These are phyloP conservation scores for Capsicum chinense DNA, from an alignment of 257 asterid species.

Conservation along the genomic window DNA sequence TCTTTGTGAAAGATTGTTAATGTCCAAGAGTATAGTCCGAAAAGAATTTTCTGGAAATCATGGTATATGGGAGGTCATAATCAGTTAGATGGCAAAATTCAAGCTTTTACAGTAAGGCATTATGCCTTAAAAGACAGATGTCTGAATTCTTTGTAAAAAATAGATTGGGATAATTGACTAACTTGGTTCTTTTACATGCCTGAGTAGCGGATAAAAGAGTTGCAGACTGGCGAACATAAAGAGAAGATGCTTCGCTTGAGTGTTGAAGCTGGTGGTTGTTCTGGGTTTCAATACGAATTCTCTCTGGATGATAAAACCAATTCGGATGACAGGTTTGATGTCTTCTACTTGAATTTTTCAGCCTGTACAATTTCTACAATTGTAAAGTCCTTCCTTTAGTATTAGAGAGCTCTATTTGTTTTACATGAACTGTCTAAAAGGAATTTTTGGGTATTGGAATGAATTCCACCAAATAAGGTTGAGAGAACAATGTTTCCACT, in stretches of 20 bases:
- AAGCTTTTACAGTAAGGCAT: too few species aligned
- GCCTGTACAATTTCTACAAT: not conserved
- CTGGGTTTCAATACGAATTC: conserved; percentile 93
- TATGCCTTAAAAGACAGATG: too few species aligned
- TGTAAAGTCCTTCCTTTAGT: not conserved
- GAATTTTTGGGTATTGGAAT: too few species aligned
- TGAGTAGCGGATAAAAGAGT: conserved; percentile 76
- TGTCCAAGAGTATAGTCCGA: not conserved
- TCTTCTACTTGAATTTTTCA: conserved; percentile 24
- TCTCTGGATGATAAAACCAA: conserved; percentile 73
- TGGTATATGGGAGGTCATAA: not conserved
- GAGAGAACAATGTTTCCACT: too few species aligned
- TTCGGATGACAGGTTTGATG: conserved; percentile 73
- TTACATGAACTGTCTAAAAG: too few species aligned
- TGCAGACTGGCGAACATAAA: conserved; percentile 71
- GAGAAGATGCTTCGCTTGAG: conserved; percentile 81
- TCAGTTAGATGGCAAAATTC: not conserved
- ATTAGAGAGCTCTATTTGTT: not conserved
- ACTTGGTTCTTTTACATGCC: conserved; percentile 20
- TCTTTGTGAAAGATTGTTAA: not conserved
- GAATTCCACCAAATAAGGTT: not conserved
- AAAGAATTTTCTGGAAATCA: not conserved
- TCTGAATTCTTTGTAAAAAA: not conserved
- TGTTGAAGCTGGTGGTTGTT: conserved; percentile 98
- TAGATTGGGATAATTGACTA: not conserved